Base-by-base conservation (phyloP, 768 basidiomycete genomes). In the Daedaleopsis nitida region DNA sequence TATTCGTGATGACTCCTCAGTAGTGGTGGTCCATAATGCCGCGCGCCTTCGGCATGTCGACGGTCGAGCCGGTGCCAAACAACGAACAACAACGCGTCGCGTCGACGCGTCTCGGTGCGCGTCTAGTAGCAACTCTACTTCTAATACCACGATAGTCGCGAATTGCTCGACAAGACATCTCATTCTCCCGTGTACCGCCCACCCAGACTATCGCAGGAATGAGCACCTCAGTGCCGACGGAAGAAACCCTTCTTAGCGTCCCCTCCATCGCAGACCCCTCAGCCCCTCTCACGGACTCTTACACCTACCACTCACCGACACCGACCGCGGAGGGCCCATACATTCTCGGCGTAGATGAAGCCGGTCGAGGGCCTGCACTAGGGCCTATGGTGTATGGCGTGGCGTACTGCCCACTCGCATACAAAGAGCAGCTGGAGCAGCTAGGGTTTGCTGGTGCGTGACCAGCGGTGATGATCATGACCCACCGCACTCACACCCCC, bases 291-390 rank as follows among this genome's bases (percentile, higher is more conserved):
- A 80, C 77, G 6, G 79, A 83, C 11, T 92, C 92, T 0, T 94
- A 94, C 70, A 88, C 91, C 0, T 86, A 91, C 69, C 89, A 92
- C 70, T 90, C 91, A 0, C 81, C 86, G 1, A 82, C 72, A 0
- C 92, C 92, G 2, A 88, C 87, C 0, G 82, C 86, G 0, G 58
- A 73, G 1, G 92, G 92, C 0, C 89, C 91, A 0, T 97, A 96
- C 77, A 92, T 98, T 52, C 88, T 99, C 52, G 97, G 97, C 23
- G 95, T 99, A n/a, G 97, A 99, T 73, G 97, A 99, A 73, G 97
- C 97, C 0, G 97, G 97, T 0, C 82, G 97, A 57, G 97, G 97
- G 0, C 97, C 96, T 21, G 96, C 96, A 1, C 79, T 99, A 0
- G 96, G 96, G 1, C 97, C 97, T 0, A 83, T 98, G 61, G 97